phyloP scores from a whole-genome alignment of 192 early-diverging fungal genomes.

The Geranomyces variabilis region DNA sequence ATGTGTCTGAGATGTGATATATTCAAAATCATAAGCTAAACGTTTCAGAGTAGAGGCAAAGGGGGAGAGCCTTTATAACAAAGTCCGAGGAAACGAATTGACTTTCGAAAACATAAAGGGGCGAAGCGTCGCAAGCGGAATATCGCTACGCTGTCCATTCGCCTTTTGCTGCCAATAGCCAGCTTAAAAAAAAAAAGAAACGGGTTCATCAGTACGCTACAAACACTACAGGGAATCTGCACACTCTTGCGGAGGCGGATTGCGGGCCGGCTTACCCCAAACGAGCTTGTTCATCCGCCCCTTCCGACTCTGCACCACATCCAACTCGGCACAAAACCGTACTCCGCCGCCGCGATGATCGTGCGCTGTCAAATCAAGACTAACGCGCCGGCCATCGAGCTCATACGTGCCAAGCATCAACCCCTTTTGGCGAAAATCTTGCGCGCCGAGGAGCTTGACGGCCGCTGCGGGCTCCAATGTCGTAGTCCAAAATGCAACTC shows the following conservation, averaged over 20 bases:
- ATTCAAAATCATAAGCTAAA: too few relatives aligned
- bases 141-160: slow-evolving; percentile 1
- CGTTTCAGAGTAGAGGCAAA: too few relatives aligned
- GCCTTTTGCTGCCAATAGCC: slow-evolving; percentile 26
- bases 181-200: slow-evolving; percentile 15
- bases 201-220: too few relatives aligned
- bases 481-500: slow-evolving; percentile 32
- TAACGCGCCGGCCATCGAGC: slow-evolving; percentile 7
- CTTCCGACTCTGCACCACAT: slow-evolving; percentile 10
- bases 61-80: too few relatives aligned
- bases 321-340: slow-evolving; percentile 24
- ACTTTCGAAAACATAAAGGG: slow-evolving; percentile 35
- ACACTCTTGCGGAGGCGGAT: too few relatives aligned
- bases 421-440: slow-evolving; percentile 23
- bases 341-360: slow-evolving; percentile 12
- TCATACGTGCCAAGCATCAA: slow-evolving; percentile 29
- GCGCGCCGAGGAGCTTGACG: slow-evolving; percentile 4
- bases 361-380: slow-evolving; percentile 3
- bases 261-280: slow-evolving; percentile 39
- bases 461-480: slow-evolving; percentile 34
- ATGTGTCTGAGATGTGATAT: too few relatives aligned
- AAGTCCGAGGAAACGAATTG: slow-evolving; percentile 19
- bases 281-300: slow-evolving; percentile 37
- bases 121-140: slow-evolving; percentile 21
- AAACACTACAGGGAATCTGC: too few relatives aligned